Evolutionary conservation across 2,329 filamentous ascomycete species (phyloP), one percentile per base, ranked within the genome.

Genomic region (Beauveria varroae): DNA sequence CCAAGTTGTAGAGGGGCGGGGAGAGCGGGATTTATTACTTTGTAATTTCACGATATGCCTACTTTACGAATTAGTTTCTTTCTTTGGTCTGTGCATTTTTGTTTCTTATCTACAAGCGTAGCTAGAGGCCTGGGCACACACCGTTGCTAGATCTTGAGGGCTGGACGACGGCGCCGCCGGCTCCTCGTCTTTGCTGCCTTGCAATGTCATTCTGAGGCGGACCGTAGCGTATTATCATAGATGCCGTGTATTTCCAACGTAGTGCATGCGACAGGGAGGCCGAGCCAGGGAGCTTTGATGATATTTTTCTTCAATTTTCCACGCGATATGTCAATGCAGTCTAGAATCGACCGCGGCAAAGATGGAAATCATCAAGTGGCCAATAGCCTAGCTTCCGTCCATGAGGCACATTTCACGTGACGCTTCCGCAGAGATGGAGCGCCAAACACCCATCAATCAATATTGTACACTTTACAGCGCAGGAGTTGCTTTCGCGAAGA

Each of bases 41-140:
- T 6, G 62, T 61, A 10, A 67, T 47, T 8, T 67, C 65, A 28
- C 61, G 64, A 56, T 66, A 65, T 16, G 65, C 51, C 59, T 61
- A 22, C 5, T 14, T 1, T 30, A 14, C 22, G 22, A 3, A 14
- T 34, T 47, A 49, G 41, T 3, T 18, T 43, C 14, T 6, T 12
- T 12, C 18, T 4, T 30, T n/a, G n/a, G 10, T 47, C 3, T 34
- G 4, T n/a, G 16, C n/a, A 1, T 14, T n/a, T 49, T 12, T 26
- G 5, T 37, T 37, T 37, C 34, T 14, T 6, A 37, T 37, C 30
- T 34, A 34, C 30, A 34, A 34, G 30, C 10, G 30, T 34, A 37
- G 34, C 34, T 37, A 37, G 12, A 10, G 18, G 18, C 7, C 3
- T 43, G 41, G 18, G 9, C 20, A 41, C 49, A 12, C 41, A 60